Evolutionary conservation across 257 asterid genomes (phyloP).

Genomic region (Solanum gracilifrons): DNA sequence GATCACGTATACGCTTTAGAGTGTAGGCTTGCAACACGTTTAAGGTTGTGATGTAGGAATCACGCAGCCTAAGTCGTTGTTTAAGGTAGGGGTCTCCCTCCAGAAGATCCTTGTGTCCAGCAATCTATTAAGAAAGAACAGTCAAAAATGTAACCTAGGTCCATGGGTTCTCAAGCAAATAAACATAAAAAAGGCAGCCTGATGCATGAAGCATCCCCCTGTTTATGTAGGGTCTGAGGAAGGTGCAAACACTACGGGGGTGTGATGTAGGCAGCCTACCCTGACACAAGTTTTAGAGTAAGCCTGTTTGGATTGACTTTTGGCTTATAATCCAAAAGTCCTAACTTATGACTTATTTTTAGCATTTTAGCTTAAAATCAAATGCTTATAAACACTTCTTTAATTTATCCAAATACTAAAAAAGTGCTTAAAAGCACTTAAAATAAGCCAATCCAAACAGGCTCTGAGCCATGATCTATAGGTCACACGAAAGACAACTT

Average conservation of each 20-base stretch:
- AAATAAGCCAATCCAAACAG: neutral
- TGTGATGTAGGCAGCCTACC: neutral
- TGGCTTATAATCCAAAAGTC: neutral
- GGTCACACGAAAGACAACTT: neutral
- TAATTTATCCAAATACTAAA: neutral
- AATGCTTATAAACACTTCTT: neutral
- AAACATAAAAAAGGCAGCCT: neutral
- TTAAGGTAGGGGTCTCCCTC: conserved; percentile 46
- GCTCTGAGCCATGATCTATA: neutral
- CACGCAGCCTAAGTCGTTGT: conserved; percentile 32
- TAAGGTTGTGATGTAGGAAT: conserved; percentile 36
- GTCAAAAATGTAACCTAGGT: neutral
- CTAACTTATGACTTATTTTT: neutral
- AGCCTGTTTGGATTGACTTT: neutral
- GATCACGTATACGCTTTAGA: conserved; percentile 34
- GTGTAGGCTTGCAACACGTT: conserved; percentile 39
- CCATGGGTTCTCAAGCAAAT: neutral
- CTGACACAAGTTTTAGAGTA: neutral
- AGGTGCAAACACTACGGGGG: neutral
- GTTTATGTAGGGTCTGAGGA: neutral
- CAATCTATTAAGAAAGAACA: conserved; percentile 18
- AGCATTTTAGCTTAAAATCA: neutral
- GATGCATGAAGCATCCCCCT: neutral
- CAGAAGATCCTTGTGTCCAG: conserved; percentile 43
- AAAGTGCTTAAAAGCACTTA: neutral